Conservation (phyloP, 345 rosid genomes). For the Viola odorata region DNA sequence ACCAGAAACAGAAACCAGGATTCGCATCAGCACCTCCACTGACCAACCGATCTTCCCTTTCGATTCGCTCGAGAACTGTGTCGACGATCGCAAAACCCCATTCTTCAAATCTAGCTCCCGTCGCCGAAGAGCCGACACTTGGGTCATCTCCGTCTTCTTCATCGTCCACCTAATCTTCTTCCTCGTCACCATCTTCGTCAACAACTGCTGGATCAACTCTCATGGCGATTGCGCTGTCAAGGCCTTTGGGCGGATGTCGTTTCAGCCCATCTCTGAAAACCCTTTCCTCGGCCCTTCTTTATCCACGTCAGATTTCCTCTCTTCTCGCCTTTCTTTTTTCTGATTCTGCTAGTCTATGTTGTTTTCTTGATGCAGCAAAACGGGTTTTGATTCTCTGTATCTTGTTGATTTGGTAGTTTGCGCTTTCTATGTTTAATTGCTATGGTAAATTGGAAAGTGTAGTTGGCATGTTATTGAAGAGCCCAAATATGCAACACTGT, state of each 20-base stretch:
- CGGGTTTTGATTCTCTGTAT: no score
- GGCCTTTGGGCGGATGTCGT: constrained; percentile 45
- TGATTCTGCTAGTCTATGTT: no score
- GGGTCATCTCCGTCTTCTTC: constrained; percentile 70
- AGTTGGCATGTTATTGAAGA: no score
- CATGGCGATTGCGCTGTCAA: constrained; percentile 45
- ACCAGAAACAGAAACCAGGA: background rate
- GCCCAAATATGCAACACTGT: no score
- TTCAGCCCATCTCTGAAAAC: constrained; percentile 79
- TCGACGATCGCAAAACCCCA: constrained; percentile 32
- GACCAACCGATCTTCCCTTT: no score
- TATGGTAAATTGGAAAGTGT: no score
- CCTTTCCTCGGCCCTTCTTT: constrained; percentile 87
- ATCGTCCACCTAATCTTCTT: constrained; percentile 64
- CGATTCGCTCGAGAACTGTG: no score
- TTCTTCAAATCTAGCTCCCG: constrained; percentile 66
- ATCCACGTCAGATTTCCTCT: constrained; percentile 49
- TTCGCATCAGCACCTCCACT: constrained; percentile 2
- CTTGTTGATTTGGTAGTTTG: no score
- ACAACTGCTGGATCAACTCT: constrained; percentile 52
- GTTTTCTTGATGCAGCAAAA: no score
- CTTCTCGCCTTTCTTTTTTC: background rate
- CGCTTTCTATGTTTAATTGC: no score
- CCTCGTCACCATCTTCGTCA: constrained; percentile 55
- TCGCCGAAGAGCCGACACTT: constrained; percentile 53